Percentiles rank a stretch among this genome's conserved stretches.
phyloP scores from a whole-genome alignment of 176 grass and related monocot genomes.

The Carex cristatella region DNA sequence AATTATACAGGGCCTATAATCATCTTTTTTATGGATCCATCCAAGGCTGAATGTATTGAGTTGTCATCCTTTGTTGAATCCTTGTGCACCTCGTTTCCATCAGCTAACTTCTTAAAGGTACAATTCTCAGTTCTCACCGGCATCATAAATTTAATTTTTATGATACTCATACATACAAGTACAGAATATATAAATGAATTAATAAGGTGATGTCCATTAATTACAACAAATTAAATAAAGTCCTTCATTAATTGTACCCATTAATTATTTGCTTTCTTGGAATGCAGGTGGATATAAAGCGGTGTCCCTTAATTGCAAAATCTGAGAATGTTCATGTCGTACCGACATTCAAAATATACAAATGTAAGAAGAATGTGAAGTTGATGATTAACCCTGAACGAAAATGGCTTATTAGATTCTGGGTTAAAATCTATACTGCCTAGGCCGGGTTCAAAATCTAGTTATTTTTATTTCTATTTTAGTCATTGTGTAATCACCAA shows the following conservation, averaged over 20 bases:
- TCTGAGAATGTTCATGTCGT: slow-evolving; percentile 48
- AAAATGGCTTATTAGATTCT: slow-evolving; percentile 42
- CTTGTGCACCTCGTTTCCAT: slow-evolving; percentile 45
- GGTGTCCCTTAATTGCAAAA: slow-evolving; percentile 38
- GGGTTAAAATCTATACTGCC: slow-evolving; percentile 55
- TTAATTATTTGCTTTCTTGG: neutral
- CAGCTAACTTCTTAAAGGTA: slow-evolving; percentile 69
- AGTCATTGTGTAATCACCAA: neutral
- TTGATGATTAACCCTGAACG: slow-evolving; percentile 62
- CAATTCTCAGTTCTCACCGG: neutral
- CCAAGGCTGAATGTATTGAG: slow-evolving; percentile 40
- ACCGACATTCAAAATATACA: slow-evolving; percentile 74
- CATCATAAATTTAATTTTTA: too few relatives aligned
- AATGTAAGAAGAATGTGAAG: slow-evolving; percentile 44
- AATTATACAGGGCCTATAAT: too few relatives aligned
- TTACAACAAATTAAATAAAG: too few relatives aligned
- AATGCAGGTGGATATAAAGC: slow-evolving; percentile 50
- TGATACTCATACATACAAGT: too few relatives aligned
- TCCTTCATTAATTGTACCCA: neutral
- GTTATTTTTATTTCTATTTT: neutral
- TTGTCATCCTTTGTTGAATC: slow-evolving; percentile 40
- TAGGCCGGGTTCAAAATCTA: neutral
- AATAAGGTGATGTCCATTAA: too few relatives aligned
- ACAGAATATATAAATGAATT: too few relatives aligned
- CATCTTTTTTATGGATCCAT: slow-evolving; percentile 54